A percentile compares a stretch with the other conserved stretches of the same genome.
phyloP scores from a whole-genome alignment of 2,329 filamentous ascomycete genomes.

The Sordariomycetes sp. region DNA sequence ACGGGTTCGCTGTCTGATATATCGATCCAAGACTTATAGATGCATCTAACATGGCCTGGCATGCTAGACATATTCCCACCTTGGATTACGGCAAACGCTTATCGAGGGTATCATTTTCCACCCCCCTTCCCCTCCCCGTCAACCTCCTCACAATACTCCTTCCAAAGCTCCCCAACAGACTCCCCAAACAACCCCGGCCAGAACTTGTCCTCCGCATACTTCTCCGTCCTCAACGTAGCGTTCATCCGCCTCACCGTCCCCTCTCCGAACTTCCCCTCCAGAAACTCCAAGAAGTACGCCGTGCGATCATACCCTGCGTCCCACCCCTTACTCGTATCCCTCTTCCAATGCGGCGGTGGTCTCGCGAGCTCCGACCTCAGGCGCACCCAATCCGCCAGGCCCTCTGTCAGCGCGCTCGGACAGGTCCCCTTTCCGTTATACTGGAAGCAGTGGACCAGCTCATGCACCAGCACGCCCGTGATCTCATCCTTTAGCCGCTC shows the following conservation, averaged over 20 bases:
- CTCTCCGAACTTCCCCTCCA: conserved; percentile 53
- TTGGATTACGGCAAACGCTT: neutral
- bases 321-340: conserved; percentile 48
- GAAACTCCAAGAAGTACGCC: conserved; percentile 78
- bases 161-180: conserved; percentile 58
- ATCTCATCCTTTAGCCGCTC: conserved; percentile 47
- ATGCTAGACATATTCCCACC: no score
- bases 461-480: conserved; percentile 73
- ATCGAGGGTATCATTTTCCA: neutral
- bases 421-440: conserved; percentile 50
- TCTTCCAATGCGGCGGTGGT: conserved; percentile 78
- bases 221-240: conserved; percentile 46
- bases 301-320: conserved; percentile 84
- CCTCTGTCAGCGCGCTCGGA: conserved; percentile 74
- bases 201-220: conserved; percentile 52
- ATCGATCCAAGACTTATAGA: neutral
- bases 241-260: conserved; percentile 53
- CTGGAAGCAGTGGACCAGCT: conserved; percentile 92
- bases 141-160: conserved; percentile 43
- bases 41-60: neutral
- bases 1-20: neutral
- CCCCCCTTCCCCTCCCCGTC: neutral
- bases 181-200: conserved; percentile 57
- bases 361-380: conserved; percentile 60
- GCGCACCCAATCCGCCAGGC: conserved; percentile 86